Evolutionary conservation across 371 early-diverging fungal species (phyloP).

Genomic region (Apophysomyces variabilis): DNA sequence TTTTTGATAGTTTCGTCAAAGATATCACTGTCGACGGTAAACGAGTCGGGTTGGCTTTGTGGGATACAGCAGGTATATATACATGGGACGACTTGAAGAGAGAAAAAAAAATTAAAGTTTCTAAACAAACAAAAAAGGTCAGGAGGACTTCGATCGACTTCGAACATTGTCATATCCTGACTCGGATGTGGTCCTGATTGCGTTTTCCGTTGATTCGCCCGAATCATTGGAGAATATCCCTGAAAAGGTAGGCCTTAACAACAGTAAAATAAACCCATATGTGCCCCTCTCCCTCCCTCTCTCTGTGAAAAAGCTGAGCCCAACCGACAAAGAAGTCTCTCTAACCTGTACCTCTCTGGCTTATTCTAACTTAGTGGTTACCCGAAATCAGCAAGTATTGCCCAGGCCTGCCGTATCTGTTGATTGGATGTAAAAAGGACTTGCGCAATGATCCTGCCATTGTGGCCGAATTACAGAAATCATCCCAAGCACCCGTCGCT

Average conservation of each 20-base stretch:
- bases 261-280: background rate
- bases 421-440: slow-evolving; percentile 88
- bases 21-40: slow-evolving; percentile 66
- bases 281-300: background rate
- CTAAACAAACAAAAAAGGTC: slow-evolving; percentile 39
- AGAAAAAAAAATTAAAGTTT: background rate
- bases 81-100: background rate
- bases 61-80: slow-evolving; percentile 70
- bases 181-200: slow-evolving; percentile 87
- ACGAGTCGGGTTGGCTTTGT: slow-evolving; percentile 63
- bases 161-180: slow-evolving; percentile 91
- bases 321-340: background rate
- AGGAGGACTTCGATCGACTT: slow-evolving; percentile 93
- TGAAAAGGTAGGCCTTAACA: slow-evolving; percentile 53
- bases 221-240: slow-evolving; percentile 86
- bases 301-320: background rate
- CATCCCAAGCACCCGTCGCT: slow-evolving; percentile 81
- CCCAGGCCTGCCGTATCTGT: slow-evolving; percentile 73
- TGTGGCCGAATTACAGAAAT: slow-evolving; percentile 67
- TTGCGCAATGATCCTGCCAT: slow-evolving; percentile 71
- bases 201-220: slow-evolving; percentile 80
- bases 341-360: too few relatives aligned
- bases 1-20: slow-evolving; percentile 70
- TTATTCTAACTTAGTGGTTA: slow-evolving; percentile 72
- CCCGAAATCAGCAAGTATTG: slow-evolving; percentile 82